Evolutionary conservation across 805 yeast species (phyloP), one percentile per base, ranked within the genome.

Genomic region (Candida parachauliodes): DNA sequence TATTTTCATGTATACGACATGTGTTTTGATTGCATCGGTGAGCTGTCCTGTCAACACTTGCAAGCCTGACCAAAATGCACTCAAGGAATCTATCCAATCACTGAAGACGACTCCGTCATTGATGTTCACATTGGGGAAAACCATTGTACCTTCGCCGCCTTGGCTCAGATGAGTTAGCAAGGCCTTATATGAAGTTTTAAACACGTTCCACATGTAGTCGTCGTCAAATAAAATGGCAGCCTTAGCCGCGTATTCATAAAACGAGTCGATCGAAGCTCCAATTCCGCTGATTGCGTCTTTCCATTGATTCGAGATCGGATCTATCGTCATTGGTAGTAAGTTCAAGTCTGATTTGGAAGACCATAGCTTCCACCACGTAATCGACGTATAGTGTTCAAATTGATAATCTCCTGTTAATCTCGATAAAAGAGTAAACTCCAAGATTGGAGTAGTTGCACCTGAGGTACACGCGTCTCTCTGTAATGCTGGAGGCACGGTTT

Each of bases 221-320:
- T 84, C 77, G 40, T 61, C 44, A 42, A 88, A 87, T 10, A 89
- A 52, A 8, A 89, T 72, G 2, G 88, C 66, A 15, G 81, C 79
- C 54, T 89, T 89, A 28, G 87, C 68, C 0, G 95, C 84, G 58
- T 88, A 86, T 52, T 89, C 98, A 54, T 82, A 89, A 51, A 86
- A 86, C 0, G 96, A 87, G 58, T 89, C 98, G 11, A 87, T 76
- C 2, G 95, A 83, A 0, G 97, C 97, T 2, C 98, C 97, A 8
- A 85, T 71, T 0, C 96, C 96, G 0, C 93, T 77, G 28, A 79
- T 59, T 0, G 71, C 55, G 39, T 82, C 82, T 28, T 67, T 59
- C 77, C 86, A 79, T 26, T 55, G 51, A 24, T 79, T 77, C 0
- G 68, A 59, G 1, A 66, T 50, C 0, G 89, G 82, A 43, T 82